Conservation (phyloP, 2,329 filamentous ascomycete genomes). For the Domatiomyces catenatus region DNA sequence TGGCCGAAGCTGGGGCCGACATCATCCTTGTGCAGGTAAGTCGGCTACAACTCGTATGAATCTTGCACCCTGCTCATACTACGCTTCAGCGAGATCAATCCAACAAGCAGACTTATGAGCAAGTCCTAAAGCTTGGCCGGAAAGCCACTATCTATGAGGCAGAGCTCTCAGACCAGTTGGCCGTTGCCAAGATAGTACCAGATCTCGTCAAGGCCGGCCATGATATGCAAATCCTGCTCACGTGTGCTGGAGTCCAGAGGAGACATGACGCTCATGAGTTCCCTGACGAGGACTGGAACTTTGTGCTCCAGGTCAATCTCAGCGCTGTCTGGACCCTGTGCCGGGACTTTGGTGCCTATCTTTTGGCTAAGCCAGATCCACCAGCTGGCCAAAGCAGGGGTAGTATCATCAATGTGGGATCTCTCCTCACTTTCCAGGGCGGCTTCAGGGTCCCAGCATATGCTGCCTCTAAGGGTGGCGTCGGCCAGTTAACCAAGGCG, state of each 20-base stretch:
- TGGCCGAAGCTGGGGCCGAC: conserved; percentile 34
- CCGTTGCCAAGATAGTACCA: conserved; percentile 27
- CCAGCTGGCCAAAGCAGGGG: conserved; percentile 5
- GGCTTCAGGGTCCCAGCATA: conserved; percentile 81
- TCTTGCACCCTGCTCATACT: background rate
- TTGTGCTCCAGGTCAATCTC: conserved; percentile 77
- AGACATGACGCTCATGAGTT: conserved; percentile 62
- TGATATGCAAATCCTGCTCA: conserved; percentile 63
- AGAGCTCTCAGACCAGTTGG: conserved; percentile 28
- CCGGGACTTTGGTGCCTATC: conserved; percentile 64
- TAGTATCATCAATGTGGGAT: conserved; percentile 67
- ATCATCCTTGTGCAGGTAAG: conserved; percentile 26
- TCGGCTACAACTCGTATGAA: background rate
- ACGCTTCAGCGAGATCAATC: conserved; percentile 34
- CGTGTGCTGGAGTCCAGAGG: conserved; percentile 75
- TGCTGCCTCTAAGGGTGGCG: conserved; percentile 69
- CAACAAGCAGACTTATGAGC: conserved; percentile 27
- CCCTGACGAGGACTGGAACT: conserved; percentile 60
- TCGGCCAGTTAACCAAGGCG: conserved; percentile 71
- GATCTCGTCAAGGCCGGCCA: conserved; percentile 27
- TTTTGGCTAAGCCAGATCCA: conserved; percentile 42
- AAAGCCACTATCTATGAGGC: conserved; percentile 30
- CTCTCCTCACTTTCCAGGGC: conserved; percentile 68
- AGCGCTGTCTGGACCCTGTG: conserved; percentile 64
- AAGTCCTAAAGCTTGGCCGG: conserved; percentile 24